These are phyloP conservation scores for Kwoniella bestiolae DNA, from an alignment of 768 basidiomycete species.

Conservation along the genomic window DNA sequence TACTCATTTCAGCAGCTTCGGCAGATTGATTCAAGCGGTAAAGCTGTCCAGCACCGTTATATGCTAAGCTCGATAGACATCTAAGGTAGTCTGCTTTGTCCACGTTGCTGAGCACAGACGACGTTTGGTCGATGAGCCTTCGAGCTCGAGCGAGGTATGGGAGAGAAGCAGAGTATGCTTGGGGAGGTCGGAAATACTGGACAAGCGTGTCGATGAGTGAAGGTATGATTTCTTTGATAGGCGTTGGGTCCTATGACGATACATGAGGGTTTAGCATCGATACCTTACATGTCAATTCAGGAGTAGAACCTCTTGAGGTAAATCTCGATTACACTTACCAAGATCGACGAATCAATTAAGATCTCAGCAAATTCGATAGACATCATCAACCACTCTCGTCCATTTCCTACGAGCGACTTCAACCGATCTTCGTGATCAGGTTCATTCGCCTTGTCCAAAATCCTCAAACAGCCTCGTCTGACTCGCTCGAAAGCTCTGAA, in stretches of 20 bases:
- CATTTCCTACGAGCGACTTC: not conserved
- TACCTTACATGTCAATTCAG: too few relatives aligned
- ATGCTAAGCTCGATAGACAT: slow-evolving; percentile 48
- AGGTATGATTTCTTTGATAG: slow-evolving; percentile 13
- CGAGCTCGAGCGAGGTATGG: slow-evolving; percentile 3
- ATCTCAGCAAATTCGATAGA: slow-evolving; percentile 23
- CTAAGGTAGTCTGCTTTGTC: slow-evolving; percentile 49
- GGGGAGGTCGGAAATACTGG: slow-evolving; percentile 6
- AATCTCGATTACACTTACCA: too few relatives aligned
- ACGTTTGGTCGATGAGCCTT: not conserved
- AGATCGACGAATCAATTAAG: slow-evolving; percentile 3
- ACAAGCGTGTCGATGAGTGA: slow-evolving; percentile 31
- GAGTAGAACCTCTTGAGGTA: too few relatives aligned
- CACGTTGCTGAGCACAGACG: not conserved
- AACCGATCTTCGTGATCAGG: not conserved
- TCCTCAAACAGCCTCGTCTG: slow-evolving; percentile 30
- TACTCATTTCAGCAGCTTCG: slow-evolving; percentile 70
- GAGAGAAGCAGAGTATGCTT: slow-evolving; percentile 5
- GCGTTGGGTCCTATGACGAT: slow-evolving; percentile 1
- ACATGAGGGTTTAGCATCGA: too few relatives aligned
- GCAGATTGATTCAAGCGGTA: slow-evolving; percentile 70
- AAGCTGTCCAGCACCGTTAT: slow-evolving; percentile 58
- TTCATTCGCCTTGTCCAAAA: not conserved
- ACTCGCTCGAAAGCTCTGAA: slow-evolving; percentile 34
- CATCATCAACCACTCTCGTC: slow-evolving; percentile 1